These are phyloP conservation scores for Irpex sp. DNA, from an alignment of 1,284 basidiomycete genomes.

Conservation along the genomic window DNA sequence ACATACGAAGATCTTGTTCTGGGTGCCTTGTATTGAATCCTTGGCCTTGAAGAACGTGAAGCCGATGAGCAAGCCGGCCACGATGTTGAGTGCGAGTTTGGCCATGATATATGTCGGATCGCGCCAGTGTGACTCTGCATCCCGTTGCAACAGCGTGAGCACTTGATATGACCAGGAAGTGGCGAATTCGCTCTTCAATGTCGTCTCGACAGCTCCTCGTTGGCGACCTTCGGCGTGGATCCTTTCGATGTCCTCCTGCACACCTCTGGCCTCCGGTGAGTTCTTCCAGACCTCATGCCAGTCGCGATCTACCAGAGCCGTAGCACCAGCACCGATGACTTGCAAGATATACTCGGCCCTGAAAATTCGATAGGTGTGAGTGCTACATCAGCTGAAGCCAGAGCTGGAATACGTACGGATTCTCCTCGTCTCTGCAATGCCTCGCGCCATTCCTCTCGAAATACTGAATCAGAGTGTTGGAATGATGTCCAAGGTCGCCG, in stretches of 20 bases:
- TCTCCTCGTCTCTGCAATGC: conserved; percentile 35
- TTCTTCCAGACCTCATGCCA: conserved; percentile 33
- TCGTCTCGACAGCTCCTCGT: conserved; percentile 25
- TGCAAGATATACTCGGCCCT: conserved; percentile 62
- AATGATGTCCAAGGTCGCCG: conserved; percentile 65
- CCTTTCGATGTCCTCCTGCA: conserved; percentile 26
- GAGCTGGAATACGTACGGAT: conserved; percentile 38
- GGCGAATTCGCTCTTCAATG: conserved; percentile 41
- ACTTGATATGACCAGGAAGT: conserved; percentile 46
- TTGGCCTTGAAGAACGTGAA: conserved; percentile 72
- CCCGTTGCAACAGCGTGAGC: conserved; percentile 42
- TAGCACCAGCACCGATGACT: conserved; percentile 61
- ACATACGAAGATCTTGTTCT: conserved; percentile 76
- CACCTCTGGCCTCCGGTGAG: conserved; percentile 24
- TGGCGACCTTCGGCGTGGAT: conserved; percentile 31
- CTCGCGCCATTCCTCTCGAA: conserved; percentile 62
- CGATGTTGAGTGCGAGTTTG: conserved; percentile 61
- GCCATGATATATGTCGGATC: conserved; percentile 76
- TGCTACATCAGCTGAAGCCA: not conserved
- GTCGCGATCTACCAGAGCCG: conserved; percentile 27
- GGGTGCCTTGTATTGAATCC: conserved; percentile 66
- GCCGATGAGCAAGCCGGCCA: conserved; percentile 60
- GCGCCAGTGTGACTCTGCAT: conserved; percentile 50
- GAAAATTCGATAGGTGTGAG: not conserved
- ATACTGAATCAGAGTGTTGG: conserved; percentile 58